Base-by-base conservation (phyloP, 2,329 filamentous ascomycete species). In the Canariomyces notabilis region DNA sequence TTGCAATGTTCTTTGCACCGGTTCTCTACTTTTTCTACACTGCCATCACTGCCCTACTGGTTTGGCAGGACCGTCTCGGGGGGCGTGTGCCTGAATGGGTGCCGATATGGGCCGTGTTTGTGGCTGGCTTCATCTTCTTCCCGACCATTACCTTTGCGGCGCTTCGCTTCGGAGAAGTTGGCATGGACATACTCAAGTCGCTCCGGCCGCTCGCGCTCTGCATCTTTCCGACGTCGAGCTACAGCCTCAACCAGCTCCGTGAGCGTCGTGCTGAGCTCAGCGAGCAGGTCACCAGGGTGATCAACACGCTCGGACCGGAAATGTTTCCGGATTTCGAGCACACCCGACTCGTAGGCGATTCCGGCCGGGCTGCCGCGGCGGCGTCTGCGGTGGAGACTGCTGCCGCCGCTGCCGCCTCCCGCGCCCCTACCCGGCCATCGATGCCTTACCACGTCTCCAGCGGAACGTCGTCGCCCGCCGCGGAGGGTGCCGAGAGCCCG, bases 131-230 rank as follows among this genome's bases (percentile, higher is more conserved):
- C 70, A 74, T 88, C 38, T 71, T 94, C 55, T 95, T 95, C 73
- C 86, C 90, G 5, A 78, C 82, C 19, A 85, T 96, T 58, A 96
- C 90, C 0, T 96, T 95, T 65, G 90, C 89, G 4, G 89, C 93
- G 6, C 81, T 98, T 42, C 85, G 93, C 9, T 95, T 97, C 56
- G 93, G 93, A 37, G 93, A 98, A 69, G 85, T 95, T n/a, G 93
- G 91, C 42, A 96, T 98, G 89, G 93, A 98, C 62, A 96, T 98
- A 46, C 73, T 93, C 70, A 98, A 97, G 68, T 97, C 91, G 0
- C 77, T 98, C 14, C 81, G 89, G 8, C 93, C 93, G 5, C 78
- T 98, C 8, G 73, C 95, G 37, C 75, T 96, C 26, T 93, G 87
- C 54, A 76, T 97, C 59, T 85, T 86, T 58, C 93, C 93, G 1